These are phyloP conservation scores for Hamamelis virginiana DNA, from an alignment of 164 flowering plant species.

Conservation along the genomic window DNA sequence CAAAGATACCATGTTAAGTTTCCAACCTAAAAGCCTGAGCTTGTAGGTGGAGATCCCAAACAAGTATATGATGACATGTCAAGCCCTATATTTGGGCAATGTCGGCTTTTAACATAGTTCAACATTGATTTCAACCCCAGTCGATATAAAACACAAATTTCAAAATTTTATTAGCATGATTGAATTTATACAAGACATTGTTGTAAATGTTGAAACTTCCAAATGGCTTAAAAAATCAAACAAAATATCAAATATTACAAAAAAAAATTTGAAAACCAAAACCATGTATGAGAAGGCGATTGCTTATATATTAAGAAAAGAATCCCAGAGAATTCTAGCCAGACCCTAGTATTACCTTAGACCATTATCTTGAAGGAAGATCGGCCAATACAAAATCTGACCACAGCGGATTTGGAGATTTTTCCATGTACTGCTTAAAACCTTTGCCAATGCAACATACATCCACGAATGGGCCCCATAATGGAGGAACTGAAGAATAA, in stretches of 20 bases:
- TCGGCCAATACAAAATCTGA: slow-evolving; percentile 88
- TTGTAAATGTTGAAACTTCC: neutral
- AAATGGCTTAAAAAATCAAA: neutral
- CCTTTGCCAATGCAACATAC: slow-evolving; percentile 19
- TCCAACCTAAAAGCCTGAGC: no score
- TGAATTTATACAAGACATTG: neutral
- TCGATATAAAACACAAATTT: no score
- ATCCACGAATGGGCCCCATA: slow-evolving; percentile 30
- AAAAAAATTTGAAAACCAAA: neutral
- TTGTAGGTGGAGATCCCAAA: no score
- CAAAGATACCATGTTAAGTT: no score
- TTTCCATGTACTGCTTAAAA: slow-evolving; percentile 45
- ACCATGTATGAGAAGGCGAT: neutral
- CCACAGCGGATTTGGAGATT: slow-evolving; percentile 62
- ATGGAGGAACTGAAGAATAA: slow-evolving; percentile 54
- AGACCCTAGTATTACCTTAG: slow-evolving; percentile 45
- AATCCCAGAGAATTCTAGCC: neutral
- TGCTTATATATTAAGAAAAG: neutral
- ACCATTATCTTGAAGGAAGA: slow-evolving; percentile 49
- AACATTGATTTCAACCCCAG: no score
- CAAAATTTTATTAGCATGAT: no score
- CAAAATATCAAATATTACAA: neutral
- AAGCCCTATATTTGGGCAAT: no score
- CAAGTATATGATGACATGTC: no score
- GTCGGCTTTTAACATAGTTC: no score